Evolutionary conservation across 1,139 yeast genomes (phyloP).

Genomic region (Zygosaccharomyces sapae): DNA sequence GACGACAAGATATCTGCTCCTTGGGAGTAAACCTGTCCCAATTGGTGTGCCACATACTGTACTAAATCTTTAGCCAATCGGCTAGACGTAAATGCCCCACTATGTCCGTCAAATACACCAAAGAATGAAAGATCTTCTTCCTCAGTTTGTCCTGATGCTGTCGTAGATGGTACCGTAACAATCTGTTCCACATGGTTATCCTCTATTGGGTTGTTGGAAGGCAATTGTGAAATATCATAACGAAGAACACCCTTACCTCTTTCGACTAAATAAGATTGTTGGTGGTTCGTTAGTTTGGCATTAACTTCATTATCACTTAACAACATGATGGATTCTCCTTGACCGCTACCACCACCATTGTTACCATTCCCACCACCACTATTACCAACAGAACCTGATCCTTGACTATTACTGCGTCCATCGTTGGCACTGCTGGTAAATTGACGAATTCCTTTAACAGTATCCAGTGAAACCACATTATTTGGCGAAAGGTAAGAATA

Average conservation of each 20-base stretch:
- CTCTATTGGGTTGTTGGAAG: constrained; percentile 91
- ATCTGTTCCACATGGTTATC: constrained; percentile 88
- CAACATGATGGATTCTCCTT: constrained; percentile 34
- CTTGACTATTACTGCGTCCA: constrained; percentile 3
- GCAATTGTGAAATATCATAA: constrained; percentile 83
- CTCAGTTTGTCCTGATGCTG: constrained; percentile 23
- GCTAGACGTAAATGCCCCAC: constrained; percentile 91
- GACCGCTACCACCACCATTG: constrained; percentile 3
- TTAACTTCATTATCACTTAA: constrained; percentile 75
- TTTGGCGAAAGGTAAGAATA: constrained; percentile 22
- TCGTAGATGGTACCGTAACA: constrained; percentile 70
- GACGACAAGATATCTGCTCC: constrained; percentile 12
- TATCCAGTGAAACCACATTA: constrained; percentile 19
- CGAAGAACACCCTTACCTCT: constrained; percentile 90
- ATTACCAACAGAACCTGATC: background rate
- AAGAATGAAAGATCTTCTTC: constrained; percentile 89
- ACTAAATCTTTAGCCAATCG: constrained; percentile 77
- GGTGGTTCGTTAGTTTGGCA: constrained; percentile 61
- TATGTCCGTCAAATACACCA: constrained; percentile 96
- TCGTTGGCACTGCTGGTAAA: constrained; percentile 13
- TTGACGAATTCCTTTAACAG: constrained; percentile 23
- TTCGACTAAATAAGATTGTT: constrained; percentile 75
- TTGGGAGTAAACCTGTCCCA: constrained; percentile 51
- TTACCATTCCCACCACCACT: background rate
- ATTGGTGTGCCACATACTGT: constrained; percentile 68